Evolutionary conservation across 164 flowering plant genomes (phyloP), one percentile per base, ranked within the genome.

Genomic region (Amborella trichopoda): DNA sequence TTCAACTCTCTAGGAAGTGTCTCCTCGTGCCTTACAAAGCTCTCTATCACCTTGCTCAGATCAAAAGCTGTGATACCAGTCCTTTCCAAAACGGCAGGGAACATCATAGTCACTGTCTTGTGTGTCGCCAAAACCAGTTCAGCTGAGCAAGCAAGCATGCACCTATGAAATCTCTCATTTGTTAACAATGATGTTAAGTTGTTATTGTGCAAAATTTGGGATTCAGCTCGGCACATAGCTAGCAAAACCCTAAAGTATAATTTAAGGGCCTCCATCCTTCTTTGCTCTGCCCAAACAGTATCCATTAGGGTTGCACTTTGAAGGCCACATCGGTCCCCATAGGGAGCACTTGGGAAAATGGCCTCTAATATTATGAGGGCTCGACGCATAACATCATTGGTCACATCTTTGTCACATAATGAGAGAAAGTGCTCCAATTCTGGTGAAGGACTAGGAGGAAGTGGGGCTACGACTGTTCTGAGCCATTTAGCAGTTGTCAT

Each of bases 401-500:
- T 78, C 41, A 85, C 68, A 69, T 85, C 81, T 57, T 52, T 79
- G 57, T 88, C 95, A 57, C 97, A 88, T 17, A 79, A 79, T 37
- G 69, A 63, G 30, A 93, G 60, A 53, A 76, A 85, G 12, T 55
- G 74, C 55, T 72, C 75, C 61, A 93, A 62, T 52, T 71, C 85
- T 16, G 71, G 48, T 30, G 99, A 93, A 18, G 99, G 99, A 49
- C 67, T 78, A 24, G 94, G 59, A 49, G 90, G 77, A 52, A 87
- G 86, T 17, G 96, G 90, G 61, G 83, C 78, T 54, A 93, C 72
- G 26, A 81, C 68, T 3, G 91, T 76, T 6, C 97, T 69, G 5
- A 88, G 94, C 99, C 99, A 93, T 69, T 81, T 88, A 40, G 94
- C 94, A 54, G 99, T 93, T 17, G 94, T 93, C 96, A 93, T 85